phyloP scores from a whole-genome alignment of 2,329 filamentous ascomycete species.

The Claviceps sp. region DNA sequence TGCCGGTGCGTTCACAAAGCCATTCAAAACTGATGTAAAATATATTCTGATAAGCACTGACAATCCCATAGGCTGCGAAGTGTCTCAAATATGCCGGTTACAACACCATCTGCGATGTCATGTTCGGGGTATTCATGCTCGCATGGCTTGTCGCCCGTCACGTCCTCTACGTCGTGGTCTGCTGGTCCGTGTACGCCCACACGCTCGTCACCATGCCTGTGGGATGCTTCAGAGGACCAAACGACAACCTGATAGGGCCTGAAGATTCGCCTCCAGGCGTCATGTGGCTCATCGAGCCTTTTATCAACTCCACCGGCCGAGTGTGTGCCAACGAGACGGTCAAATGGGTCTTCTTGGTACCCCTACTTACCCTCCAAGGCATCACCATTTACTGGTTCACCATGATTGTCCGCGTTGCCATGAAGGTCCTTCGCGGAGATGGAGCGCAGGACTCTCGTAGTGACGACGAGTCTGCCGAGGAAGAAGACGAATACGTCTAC shows the following conservation, averaged over 20 bases:
- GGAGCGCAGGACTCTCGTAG: conserved; percentile 77
- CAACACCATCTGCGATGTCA: conserved; percentile 62
- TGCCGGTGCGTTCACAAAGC: conserved; percentile 50
- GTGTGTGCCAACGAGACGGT: conserved; percentile 74
- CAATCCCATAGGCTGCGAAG: conserved; percentile 57
- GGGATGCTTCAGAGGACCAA: conserved; percentile 57
- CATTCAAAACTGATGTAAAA: not conserved
- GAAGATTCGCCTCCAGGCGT: conserved; percentile 34
- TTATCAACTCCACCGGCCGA: conserved; percentile 54
- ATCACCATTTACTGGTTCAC: conserved; percentile 80
- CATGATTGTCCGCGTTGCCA: conserved; percentile 75
- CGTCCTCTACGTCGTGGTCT: conserved; percentile 62
- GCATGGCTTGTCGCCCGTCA: conserved; percentile 79
- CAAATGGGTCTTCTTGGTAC: conserved; percentile 60
- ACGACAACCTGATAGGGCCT: conserved; percentile 41
- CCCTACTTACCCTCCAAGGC: conserved; percentile 64
- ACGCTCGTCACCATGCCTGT: conserved; percentile 46
- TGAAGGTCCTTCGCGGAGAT: conserved; percentile 62
- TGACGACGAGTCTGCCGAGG: conserved; percentile 59
- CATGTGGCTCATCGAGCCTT: conserved; percentile 58
- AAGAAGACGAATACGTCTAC: conserved; percentile 38
- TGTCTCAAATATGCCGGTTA: conserved; percentile 82
- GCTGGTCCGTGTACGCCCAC: conserved; percentile 67
- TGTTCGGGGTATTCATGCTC: conserved; percentile 76
- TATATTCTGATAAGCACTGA: not conserved